Base-by-base conservation (phyloP, 1,284 basidiomycete species). In the Rugiboletus extremiorientalis region DNA sequence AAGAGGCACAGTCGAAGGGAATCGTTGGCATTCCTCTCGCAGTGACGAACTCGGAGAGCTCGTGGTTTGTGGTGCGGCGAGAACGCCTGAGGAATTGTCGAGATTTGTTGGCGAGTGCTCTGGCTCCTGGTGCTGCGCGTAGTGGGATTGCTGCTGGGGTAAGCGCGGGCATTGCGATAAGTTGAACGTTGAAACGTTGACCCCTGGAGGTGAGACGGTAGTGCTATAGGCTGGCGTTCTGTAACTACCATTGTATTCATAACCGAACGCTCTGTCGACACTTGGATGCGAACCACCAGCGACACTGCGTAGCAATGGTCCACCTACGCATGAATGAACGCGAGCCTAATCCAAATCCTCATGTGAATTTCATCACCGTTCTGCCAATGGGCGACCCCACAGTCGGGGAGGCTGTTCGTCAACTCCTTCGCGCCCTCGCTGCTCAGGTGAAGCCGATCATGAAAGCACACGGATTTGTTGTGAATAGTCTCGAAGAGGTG, bases 401-500 rank as follows among this genome's bases (percentile, higher is more conserved):
- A 7, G 59, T 42, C 72, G 72, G 53, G 75, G 85, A 88, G 58
- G 79, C 83, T 55, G 84, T 85, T 16, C 79, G 80, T 42, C 85
- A 90, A 65, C 78, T 89, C 38, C 75, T 92, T 52, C 80, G 88
- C 16, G 88, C 89, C 8, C 74, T 92, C 37, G 90, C 89, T 0
- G 91, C 90, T 7, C 90, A 92, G 73, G 86, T 92, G 33, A 80
- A 82, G 62, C 91, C 91, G 6, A 68, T 92, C 31, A 92, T 92
- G 90, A 90, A 90, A 65, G 73, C 77, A 4, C 85, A 91, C 62
- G 89, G 89, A 0, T 88, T 91, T 63, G 72, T 66, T 1, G 81
- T 92, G 22, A 92, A 92, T 64, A 89, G 85, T 59, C 75, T 92
- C 25, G 90, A 92, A 74, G 90, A 92, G 83, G 90, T 88, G 65